Conservation (phyloP, 768 basidiomycete genomes). For the Russula griseocarnosa region DNA sequence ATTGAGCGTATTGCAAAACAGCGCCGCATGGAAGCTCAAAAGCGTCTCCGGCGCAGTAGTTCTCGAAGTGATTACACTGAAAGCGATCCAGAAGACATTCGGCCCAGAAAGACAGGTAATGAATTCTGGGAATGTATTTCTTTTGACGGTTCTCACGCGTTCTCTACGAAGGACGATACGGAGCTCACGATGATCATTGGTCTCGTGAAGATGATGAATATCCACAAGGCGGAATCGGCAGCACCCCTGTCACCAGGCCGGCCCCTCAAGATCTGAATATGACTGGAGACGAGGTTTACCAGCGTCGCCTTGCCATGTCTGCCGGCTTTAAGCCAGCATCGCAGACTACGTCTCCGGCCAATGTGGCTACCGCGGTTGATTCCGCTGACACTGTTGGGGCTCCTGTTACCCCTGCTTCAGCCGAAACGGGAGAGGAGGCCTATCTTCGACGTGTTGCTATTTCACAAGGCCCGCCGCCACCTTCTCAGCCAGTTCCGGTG, state of each 20-base stretch:
- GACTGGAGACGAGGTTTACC: slow-evolving; percentile 78
- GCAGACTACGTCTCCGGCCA: slow-evolving; percentile 7
- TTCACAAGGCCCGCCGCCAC: slow-evolving; percentile 2
- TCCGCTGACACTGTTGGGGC: background rate
- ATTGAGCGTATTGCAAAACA: slow-evolving; percentile 48
- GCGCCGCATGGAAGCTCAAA: slow-evolving; percentile 52
- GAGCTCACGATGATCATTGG: slow-evolving; percentile 45
- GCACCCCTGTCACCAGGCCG: slow-evolving; percentile 21
- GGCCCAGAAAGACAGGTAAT: slow-evolving; percentile 65
- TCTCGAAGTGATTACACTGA: slow-evolving; percentile 64
- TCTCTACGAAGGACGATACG: slow-evolving; percentile 37
- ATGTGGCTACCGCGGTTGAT: background rate
- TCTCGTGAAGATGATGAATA: slow-evolving; percentile 55
- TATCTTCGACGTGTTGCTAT: slow-evolving; percentile 21
- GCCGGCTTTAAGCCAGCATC: slow-evolving; percentile 30
- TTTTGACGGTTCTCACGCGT: slow-evolving; percentile 20
- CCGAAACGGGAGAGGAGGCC: slow-evolving; percentile 21
- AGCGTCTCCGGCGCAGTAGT: slow-evolving; percentile 43
- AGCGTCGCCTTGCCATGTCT: slow-evolving; percentile 69
- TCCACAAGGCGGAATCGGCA: slow-evolving; percentile 34
- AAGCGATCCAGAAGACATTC: slow-evolving; percentile 60
- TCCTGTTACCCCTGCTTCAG: slow-evolving; percentile 2
- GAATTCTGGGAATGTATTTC: background rate
- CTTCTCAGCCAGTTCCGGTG: slow-evolving; percentile 13
- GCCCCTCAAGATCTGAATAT: slow-evolving; percentile 44